These are phyloP conservation scores for Mycena rosella DNA, from an alignment of 768 basidiomycete species.

Conservation along the genomic window DNA sequence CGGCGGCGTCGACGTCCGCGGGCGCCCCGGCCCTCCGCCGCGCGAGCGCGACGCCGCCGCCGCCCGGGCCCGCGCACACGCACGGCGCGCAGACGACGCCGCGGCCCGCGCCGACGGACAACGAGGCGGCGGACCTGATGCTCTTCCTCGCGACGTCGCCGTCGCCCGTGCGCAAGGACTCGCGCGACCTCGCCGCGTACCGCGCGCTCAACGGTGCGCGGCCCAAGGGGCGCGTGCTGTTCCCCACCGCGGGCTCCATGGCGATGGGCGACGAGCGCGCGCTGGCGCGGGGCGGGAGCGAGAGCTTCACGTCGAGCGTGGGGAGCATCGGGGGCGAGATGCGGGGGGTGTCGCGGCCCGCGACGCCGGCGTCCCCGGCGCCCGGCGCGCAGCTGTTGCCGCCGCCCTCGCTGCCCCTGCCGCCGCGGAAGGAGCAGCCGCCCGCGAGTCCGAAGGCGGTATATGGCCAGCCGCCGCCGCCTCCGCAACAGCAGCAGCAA, in stretches of 20 bases:
- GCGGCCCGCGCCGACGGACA: slow-evolving; percentile 73
- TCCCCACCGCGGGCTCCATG: slow-evolving; percentile 56
- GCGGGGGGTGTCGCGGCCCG: slow-evolving; percentile 35
- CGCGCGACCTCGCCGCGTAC: slow-evolving; percentile 68
- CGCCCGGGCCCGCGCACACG: slow-evolving; percentile 20
- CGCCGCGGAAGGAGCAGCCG: background rate
- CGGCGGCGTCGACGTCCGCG: slow-evolving; percentile 45
- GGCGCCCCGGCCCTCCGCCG: slow-evolving; percentile 48
- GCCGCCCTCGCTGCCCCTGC: slow-evolving; percentile 36
- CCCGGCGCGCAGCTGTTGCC: slow-evolving; percentile 42
- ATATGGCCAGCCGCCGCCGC: slow-evolving; percentile 22
- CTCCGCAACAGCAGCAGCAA: background rate
- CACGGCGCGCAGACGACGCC: slow-evolving; percentile 49
- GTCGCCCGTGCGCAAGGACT: slow-evolving; percentile 77
- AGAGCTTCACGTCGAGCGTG: slow-evolving; percentile 59
- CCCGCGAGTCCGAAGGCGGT: slow-evolving; percentile 28
- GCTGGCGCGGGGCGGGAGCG: slow-evolving; percentile 48
- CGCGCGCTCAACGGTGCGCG: slow-evolving; percentile 69
- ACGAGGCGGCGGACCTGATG: slow-evolving; percentile 90
- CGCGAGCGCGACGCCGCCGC: slow-evolving; percentile 43
- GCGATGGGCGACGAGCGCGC: slow-evolving; percentile 38
- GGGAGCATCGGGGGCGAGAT: slow-evolving; percentile 55
- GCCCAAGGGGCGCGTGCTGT: slow-evolving; percentile 78
- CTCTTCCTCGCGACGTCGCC: slow-evolving; percentile 88
- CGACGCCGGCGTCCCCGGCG: slow-evolving; percentile 29